Percentiles rank a stretch among this genome's conserved stretches.
phyloP scores from a whole-genome alignment of 2,329 filamentous ascomycete species.

The Pseudopyricularia cyperi region DNA sequence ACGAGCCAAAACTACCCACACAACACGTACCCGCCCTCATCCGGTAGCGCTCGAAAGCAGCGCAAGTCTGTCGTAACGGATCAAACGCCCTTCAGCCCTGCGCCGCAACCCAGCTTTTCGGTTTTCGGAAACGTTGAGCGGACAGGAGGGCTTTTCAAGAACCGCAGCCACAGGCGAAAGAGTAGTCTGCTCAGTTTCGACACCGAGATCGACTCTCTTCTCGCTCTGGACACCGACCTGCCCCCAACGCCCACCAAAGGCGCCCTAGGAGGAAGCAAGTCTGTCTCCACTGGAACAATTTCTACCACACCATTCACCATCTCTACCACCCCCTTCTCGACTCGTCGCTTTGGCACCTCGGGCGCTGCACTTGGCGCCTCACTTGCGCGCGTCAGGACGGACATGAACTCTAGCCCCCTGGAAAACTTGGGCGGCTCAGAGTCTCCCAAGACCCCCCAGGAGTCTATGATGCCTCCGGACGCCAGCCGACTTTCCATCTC shows the following conservation, averaged over 20 bases:
- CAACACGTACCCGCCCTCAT: slow-evolving; percentile 48
- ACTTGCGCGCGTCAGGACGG: slow-evolving; percentile 11
- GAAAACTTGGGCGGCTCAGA: slow-evolving; percentile 32
- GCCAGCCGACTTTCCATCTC: slow-evolving; percentile 77
- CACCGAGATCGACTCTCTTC: slow-evolving; percentile 42
- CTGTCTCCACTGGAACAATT: slow-evolving; percentile 2
- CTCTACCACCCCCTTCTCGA: slow-evolving; percentile 9
- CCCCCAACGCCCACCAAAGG: slow-evolving; percentile 91
- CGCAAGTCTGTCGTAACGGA: slow-evolving; percentile 65
- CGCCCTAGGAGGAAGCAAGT: slow-evolving; percentile 19
- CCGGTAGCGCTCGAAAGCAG: slow-evolving; percentile 46
- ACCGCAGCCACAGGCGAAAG: slow-evolving; percentile 31
- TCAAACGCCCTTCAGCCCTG: slow-evolving; percentile 61
- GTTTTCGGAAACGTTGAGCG: slow-evolving; percentile 42
- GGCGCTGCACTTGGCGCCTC: slow-evolving; percentile 24
- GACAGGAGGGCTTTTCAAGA: slow-evolving; percentile 55
- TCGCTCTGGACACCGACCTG: slow-evolving; percentile 49
- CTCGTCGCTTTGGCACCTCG: slow-evolving; percentile 18
- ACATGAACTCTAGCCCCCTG: slow-evolving; percentile 39
- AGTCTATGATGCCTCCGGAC: slow-evolving; percentile 62
- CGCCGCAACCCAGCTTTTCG: slow-evolving; percentile 30
- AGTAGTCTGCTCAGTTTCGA: slow-evolving; percentile 73
- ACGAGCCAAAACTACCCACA: slow-evolving; percentile 37
- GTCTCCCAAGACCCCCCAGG: slow-evolving; percentile 68
- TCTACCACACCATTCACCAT: slow-evolving; percentile 7